Evolutionary conservation across 2,329 filamentous ascomycete genomes (phyloP).

Genomic region (Gremmenia infestans): DNA sequence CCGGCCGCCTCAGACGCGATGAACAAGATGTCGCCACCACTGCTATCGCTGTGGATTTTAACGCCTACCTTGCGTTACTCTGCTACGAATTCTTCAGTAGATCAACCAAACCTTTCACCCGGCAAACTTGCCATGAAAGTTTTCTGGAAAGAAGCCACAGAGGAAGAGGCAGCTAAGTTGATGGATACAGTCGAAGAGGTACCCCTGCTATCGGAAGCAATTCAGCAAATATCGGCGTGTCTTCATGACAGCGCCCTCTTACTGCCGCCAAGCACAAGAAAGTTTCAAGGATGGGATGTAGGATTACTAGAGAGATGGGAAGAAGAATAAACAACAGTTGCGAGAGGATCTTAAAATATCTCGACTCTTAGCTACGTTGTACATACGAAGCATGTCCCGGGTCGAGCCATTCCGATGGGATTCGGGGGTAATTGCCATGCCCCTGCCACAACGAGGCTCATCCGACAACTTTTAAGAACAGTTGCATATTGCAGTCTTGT

Average conservation of each 20-base stretch:
- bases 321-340: neutral
- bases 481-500: neutral
- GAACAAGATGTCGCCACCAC: neutral
- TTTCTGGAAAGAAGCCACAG: slow-evolving; percentile 20
- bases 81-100: neutral
- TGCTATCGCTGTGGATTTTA: slow-evolving; percentile 11
- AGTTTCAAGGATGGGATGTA: slow-evolving; percentile 63
- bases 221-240: slow-evolving; percentile 38
- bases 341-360: neutral
- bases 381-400: neutral
- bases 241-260: slow-evolving; percentile 46
- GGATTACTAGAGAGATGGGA: slow-evolving; percentile 55
- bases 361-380: neutral
- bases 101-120: neutral
- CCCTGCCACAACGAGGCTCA: neutral
- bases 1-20: neutral
- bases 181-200: slow-evolving; percentile 47
- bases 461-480: neutral
- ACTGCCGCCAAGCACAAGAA: slow-evolving; percentile 51
- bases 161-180: slow-evolving; percentile 11
- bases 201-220: slow-evolving; percentile 46
- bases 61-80: slow-evolving; percentile 8
- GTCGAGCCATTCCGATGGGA: neutral
- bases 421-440: neutral
- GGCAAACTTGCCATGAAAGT: slow-evolving; percentile 25